These are phyloP conservation scores for Ophiorrhiza pumila DNA, from an alignment of 257 asterid species.

Conservation along the genomic window DNA sequence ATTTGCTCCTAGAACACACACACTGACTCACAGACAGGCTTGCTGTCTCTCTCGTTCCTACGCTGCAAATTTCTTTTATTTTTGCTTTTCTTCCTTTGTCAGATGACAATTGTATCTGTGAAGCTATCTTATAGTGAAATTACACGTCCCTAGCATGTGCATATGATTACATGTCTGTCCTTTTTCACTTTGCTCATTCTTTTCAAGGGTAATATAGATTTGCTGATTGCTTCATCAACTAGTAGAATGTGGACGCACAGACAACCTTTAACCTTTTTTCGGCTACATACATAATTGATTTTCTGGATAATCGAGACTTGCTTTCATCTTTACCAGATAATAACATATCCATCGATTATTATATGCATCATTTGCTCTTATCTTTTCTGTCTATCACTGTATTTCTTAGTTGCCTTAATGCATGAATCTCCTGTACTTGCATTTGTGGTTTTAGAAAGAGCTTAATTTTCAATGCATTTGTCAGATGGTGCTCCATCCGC, in stretches of 20 bases:
- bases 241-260: neutral
- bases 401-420: neutral
- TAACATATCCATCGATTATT: neutral
- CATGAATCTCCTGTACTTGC: neutral
- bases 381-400: neutral
- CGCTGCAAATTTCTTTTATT: neutral
- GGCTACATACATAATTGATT: too few relatives aligned
- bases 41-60: neutral
- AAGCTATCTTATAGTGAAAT: neutral
- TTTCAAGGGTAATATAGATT: neutral
- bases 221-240: too few relatives aligned
- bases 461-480: constrained; percentile 16
- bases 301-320: neutral
- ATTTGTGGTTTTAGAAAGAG: neutral
- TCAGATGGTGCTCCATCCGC: constrained; percentile 94
- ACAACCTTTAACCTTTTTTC: neutral
- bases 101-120: neutral
- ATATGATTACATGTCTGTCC: neutral
- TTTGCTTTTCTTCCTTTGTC: neutral
- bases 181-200: neutral
- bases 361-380: neutral
- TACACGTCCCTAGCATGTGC: neutral
- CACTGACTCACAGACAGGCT: too few relatives aligned
- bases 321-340: neutral
- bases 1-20: neutral